Base-by-base conservation (phyloP, 306 rosid genomes). In the Trifolium pratense region DNA sequence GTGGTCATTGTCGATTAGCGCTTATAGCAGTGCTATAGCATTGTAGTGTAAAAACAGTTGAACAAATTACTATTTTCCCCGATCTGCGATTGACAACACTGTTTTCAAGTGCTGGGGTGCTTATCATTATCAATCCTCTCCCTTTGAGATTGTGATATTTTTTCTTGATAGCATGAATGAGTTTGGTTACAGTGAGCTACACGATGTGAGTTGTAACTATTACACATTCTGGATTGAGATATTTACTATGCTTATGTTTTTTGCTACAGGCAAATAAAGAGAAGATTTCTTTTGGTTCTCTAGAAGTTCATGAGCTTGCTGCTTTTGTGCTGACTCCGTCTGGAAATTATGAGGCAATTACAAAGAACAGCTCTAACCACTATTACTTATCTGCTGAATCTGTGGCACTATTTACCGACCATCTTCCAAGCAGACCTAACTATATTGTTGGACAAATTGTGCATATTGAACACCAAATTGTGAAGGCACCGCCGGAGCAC, bases 371-470 rank as follows among this genome's bases (percentile, higher is more conserved):
- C 79, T 81, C 93, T 55, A 89, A 90, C 86, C 87, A 95, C 86
- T 92, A 95, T 85, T 91, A 81, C 80, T 79, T 95, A 65, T 92
- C 99, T 20, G 70, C 88, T 37, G 99, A 90, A 90, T 95, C 97
- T 6, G 97, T 91, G 77, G 96, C 92, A 70, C 87, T 95, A 52
- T 95, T 95, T 83, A 87, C 85, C 4, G 99, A 88, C 71, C 90
- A 81, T 81, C 90, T 87, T 81, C 91, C 90, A 1, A 75, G 83
- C 83, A 86, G 87, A 79, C 92, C 97, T 78, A 90, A 87, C 87
- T 90, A 86, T 83, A 95, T 95, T 71, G 97, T 95, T 73, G 99
- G 97, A 77, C 99, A 91, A 90, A 86, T 95, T 82, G 99, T 95
- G 86, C 99, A 95, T 84, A 87, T 90, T 20, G 99, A 95, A 80